phyloP scores from a whole-genome alignment of 2,329 filamentous ascomycete species.

The Nigrospora oryzae region DNA sequence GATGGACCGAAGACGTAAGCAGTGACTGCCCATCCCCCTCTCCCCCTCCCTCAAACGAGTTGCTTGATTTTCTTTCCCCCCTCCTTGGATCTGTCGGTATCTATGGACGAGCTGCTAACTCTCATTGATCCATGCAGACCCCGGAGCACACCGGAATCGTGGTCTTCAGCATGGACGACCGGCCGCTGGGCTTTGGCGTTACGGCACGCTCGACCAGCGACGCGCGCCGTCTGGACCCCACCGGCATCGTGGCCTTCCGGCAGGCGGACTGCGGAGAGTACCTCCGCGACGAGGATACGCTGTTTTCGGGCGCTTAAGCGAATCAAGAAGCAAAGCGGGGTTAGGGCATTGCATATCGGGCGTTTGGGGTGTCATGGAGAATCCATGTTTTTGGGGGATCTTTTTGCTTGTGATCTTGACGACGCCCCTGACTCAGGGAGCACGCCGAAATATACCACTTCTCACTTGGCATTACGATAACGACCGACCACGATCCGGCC shows the following conservation, averaged over 20 bases:
- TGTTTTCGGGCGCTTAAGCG: slow-evolving; percentile 43
- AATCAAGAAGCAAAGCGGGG: neutral
- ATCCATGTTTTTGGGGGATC: neutral
- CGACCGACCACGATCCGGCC: too few species aligned
- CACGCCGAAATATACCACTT: too few species aligned
- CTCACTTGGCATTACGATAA: too few species aligned
- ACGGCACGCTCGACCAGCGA: slow-evolving; percentile 83
- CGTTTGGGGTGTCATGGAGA: slow-evolving; percentile 1
- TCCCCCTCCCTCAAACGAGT: neutral
- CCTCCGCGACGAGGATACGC: slow-evolving; percentile 68
- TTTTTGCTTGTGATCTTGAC: neutral
- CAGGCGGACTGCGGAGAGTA: slow-evolving; percentile 96
- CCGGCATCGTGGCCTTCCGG: slow-evolving; percentile 79
- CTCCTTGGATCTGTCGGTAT: slow-evolving; percentile 28
- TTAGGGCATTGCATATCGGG: slow-evolving; percentile 2
- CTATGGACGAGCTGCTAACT: slow-evolving; percentile 82
- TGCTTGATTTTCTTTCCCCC: neutral
- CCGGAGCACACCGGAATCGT: slow-evolving; percentile 90
- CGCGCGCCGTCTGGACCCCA: slow-evolving; percentile 77
- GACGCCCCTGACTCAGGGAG: too few species aligned
- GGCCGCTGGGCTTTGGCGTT: slow-evolving; percentile 86
- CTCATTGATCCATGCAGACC: slow-evolving; percentile 17
- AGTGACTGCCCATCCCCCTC: neutral
- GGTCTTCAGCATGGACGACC: slow-evolving; percentile 87
- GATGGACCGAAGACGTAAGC: slow-evolving; percentile 15